Evolutionary conservation across 768 basidiomycete species (phyloP), one percentile per base, ranked within the genome.

Genomic region (Leucosporidium scottii): DNA sequence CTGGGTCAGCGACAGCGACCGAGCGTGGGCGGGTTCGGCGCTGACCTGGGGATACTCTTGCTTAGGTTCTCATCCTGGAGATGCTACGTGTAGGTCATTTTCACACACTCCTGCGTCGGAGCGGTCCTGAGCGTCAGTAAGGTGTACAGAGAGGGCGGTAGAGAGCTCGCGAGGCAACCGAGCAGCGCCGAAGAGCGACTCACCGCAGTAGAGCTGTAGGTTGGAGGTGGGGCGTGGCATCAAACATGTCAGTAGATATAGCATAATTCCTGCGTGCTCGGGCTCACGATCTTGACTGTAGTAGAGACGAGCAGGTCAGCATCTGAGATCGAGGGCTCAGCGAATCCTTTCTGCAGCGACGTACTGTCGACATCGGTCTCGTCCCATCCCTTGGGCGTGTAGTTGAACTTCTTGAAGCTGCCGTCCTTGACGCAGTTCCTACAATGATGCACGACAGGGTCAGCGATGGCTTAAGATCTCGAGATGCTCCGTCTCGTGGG

Each of bases 351-450:
- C n/a, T 21, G 18, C 18, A 10, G 3, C 31, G n/a, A 25, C 56
- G 30, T 59, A 65, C 84, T 81, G 62, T 86, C 85, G 61, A 86
- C 78, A 71, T 87, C 85, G 68, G 82, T 79, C 30, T 84, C 81
- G 5, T 79, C 80, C 66, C 80, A 80, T 10, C 75, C 75, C 78
- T 86, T 86, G 21, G 85, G 84, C 72, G 82, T 73, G 77, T 83
- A 84, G 48, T 76, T 75, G 68, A 78, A 36, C 62, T 63, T 57
- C 31, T 50, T 31, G 49, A 70, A 31, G 12, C 66, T 62, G 27
- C 69, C 69, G 15, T 44, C 39, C 62, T 70, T 34, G 54, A 68
- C 63, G 21, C 58, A 64, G 50, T 72, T 59, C 59, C 51, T 51
- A 53, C 23, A 48, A 28, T 44, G 58, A 47, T 1, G 64, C 61